These are phyloP conservation scores for Aspergillus nomiae DNA, from an alignment of 2,329 filamentous ascomycete genomes.

Conservation along the genomic window DNA sequence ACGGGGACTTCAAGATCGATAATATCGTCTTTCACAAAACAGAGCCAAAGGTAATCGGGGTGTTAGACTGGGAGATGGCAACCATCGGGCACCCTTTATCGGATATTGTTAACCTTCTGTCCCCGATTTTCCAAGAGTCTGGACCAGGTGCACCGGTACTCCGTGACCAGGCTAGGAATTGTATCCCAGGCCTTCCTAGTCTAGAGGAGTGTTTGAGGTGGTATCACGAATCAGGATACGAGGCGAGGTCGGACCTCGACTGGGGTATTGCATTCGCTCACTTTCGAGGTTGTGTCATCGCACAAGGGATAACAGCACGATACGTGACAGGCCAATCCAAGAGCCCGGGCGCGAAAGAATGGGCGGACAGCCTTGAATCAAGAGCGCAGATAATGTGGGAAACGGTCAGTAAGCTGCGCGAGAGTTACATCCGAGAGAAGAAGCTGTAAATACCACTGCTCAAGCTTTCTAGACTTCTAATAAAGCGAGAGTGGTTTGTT, in stretches of 20 bases:
- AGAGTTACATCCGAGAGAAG: neutral
- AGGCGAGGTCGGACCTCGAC: neutral
- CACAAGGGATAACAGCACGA: neutral
- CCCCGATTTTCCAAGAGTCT: neutral
- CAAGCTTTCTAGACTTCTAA: neutral
- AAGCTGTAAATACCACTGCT: neutral
- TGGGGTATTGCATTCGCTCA: neutral
- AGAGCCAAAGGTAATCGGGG: conserved; percentile 4
- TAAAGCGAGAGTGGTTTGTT: neutral
- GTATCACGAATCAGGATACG: neutral
- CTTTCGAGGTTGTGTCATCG: neutral
- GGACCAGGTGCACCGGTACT: neutral
- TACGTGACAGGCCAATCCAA: neutral
- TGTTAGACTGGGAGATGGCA: conserved; percentile 10
- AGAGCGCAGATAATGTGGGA: neutral
- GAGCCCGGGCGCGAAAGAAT: neutral
- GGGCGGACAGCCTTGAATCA: neutral
- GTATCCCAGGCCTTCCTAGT: neutral
- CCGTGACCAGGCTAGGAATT: no score
- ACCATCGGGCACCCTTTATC: conserved; percentile 8
- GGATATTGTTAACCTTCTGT: neutral
- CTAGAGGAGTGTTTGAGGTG: neutral
- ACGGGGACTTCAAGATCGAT: conserved; percentile 13
- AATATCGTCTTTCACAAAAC: conserved; percentile 9
- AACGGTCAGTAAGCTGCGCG: neutral